phyloP scores from a whole-genome alignment of 352 stramenopile species.

The Globisporangium nagaii region DNA sequence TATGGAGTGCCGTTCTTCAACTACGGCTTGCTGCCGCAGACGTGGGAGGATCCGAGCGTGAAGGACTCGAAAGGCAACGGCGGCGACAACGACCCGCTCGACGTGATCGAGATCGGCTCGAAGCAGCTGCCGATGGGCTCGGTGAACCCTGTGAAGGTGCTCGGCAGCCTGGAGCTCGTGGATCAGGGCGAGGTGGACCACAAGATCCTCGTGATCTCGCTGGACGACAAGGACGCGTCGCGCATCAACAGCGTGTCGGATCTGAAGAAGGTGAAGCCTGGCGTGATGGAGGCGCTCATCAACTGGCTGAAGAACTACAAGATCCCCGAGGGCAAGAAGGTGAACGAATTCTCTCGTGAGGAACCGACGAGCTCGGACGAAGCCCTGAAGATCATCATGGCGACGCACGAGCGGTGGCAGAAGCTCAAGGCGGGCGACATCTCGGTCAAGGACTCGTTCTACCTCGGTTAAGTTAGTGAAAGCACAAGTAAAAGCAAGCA shows the following conservation, averaged over 20 bases:
- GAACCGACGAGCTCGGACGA: conserved; percentile 40
- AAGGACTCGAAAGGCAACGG: conserved; percentile 84
- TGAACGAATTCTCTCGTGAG: conserved; percentile 90
- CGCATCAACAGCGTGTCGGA: conserved; percentile 88
- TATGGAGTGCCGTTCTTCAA: conserved; percentile 99
- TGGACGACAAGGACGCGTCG: conserved; percentile 81
- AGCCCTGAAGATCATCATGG: conserved; percentile 56
- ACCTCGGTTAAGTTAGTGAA: conserved; percentile 24
- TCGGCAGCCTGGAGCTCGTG: conserved; percentile 97
- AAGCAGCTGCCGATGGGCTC: conserved; percentile 91
- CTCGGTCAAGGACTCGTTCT: conserved; percentile 60
- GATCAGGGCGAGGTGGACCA: conserved; percentile 98
- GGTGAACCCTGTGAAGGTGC: conserved; percentile 94
- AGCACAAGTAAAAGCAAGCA: background rate
- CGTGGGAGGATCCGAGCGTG: conserved; percentile 96
- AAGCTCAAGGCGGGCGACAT: conserved; percentile 59
- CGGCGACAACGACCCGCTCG: conserved; percentile 98
- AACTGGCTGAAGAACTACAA: conserved; percentile 99
- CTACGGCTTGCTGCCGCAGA: conserved; percentile 98
- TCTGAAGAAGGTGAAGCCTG: conserved; percentile 90
- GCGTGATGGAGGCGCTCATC: conserved; percentile 82
- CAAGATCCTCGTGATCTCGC: conserved; percentile 96
- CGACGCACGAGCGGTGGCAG: conserved; percentile 71
- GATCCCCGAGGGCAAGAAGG: conserved; percentile 95
- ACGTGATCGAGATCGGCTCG: conserved; percentile 97